Conservation (phyloP, 352 stramenopile species). For the Aphanomyces invadans region DNA sequence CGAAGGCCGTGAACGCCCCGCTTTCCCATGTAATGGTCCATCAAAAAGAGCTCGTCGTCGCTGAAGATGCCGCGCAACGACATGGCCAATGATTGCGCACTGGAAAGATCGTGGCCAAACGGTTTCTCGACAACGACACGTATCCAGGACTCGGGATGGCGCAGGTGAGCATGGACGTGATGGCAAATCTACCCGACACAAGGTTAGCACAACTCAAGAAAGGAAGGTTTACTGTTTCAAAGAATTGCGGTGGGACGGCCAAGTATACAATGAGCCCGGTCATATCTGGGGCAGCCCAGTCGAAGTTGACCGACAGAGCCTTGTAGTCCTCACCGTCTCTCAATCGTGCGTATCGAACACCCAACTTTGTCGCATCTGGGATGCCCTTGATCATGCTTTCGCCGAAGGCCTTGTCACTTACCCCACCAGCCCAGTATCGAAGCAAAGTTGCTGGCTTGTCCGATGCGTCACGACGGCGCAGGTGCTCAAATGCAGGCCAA, state of each 20-base stretch:
- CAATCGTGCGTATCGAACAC: slow-evolving; percentile 39
- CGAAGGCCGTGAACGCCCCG: slow-evolving; percentile 45
- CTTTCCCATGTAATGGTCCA: slow-evolving; percentile 84
- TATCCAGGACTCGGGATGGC: slow-evolving; percentile 36
- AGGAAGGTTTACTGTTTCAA: slow-evolving; percentile 55
- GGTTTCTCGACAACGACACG: slow-evolving; percentile 76
- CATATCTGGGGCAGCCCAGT: slow-evolving; percentile 25
- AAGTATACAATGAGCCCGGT: slow-evolving; percentile 61
- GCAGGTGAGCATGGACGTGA: slow-evolving; percentile 26
- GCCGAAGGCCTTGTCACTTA: slow-evolving; percentile 31
- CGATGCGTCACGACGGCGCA: slow-evolving; percentile 29
- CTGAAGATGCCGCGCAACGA: slow-evolving; percentile 39
- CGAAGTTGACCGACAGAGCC: not conserved
- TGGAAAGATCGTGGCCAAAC: slow-evolving; percentile 53
- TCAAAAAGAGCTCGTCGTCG: slow-evolving; percentile 70
- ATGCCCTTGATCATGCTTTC: not conserved
- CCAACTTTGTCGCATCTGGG: not conserved
- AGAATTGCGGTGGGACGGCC: slow-evolving; percentile 64
- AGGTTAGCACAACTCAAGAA: not conserved
- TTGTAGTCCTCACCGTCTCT: slow-evolving; percentile 29
- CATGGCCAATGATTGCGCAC: slow-evolving; percentile 37
- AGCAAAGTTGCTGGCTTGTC: no score
- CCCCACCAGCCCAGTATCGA: slow-evolving; percentile 41
- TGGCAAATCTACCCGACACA: slow-evolving; percentile 22
- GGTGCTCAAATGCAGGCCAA: slow-evolving; percentile 60